Evolutionary conservation across 345 rosid species (phyloP).

Genomic region (Dimocarpus longan): DNA sequence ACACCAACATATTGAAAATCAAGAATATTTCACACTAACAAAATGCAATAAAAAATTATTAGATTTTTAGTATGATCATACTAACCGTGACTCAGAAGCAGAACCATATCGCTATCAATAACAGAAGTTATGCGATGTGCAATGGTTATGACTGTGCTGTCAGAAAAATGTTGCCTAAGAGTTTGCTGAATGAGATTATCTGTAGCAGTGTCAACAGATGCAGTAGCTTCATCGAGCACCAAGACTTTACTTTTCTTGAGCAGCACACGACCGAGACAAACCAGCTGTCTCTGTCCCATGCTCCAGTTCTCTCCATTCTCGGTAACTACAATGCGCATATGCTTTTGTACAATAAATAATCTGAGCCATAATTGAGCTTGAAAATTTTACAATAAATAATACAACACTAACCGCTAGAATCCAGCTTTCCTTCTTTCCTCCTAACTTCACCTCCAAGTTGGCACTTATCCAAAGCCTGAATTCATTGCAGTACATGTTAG

Average conservation of each 20-base stretch:
- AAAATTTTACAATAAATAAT: neutral
- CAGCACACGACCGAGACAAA: conserved; percentile 81
- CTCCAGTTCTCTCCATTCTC: conserved; percentile 98
- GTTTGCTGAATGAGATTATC: conserved; percentile 85
- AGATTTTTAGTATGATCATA: neutral
- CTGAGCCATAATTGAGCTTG: neutral
- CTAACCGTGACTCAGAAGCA: conserved; percentile 72
- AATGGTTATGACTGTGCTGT: conserved; percentile 73
- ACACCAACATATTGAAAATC: conserved; percentile 12
- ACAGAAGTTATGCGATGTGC: conserved; percentile 90
- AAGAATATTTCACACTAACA: neutral
- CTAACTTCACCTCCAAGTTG: conserved; percentile 90
- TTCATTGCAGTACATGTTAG: conserved; percentile 13
- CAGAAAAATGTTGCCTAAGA: conserved; percentile 58
- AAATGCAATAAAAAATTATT: neutral
- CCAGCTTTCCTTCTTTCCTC: conserved; percentile 74
- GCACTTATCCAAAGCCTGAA: conserved; percentile 87
- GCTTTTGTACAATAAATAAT: neutral
- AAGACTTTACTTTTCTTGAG: conserved; percentile 77
- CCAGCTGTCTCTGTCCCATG: conserved; percentile 88
- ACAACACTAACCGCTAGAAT: conserved; percentile 45
- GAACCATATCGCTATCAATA: conserved; percentile 78
- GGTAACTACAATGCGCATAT: conserved; percentile 40
- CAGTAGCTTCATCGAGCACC: conserved; percentile 90
- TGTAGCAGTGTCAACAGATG: conserved; percentile 86